Evolutionary conservation across 495 filamentous ascomycete genomes (phyloP).

Genomic region (Lophiotrema nucula): DNA sequence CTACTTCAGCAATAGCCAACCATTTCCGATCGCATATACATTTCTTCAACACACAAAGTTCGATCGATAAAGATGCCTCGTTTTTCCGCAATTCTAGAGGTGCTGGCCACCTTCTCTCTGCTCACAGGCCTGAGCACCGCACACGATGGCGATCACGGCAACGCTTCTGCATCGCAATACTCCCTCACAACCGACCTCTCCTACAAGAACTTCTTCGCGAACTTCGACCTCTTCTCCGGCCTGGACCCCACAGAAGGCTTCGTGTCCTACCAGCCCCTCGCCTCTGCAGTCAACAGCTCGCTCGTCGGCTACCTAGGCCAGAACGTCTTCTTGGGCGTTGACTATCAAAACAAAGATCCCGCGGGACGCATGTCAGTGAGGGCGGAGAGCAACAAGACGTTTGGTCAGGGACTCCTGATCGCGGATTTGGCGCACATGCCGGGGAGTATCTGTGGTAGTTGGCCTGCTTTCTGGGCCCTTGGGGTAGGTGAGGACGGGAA

Average conservation of each 20-base stretch:
- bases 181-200: conserved; percentile 48
- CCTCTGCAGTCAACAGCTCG: conserved; percentile 6
- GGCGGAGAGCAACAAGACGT: conserved; percentile 31
- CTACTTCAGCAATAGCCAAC: not conserved
- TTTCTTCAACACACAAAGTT: no score
- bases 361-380: conserved; percentile 34
- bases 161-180: conserved; percentile 42
- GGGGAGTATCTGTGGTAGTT: conserved; percentile 31
- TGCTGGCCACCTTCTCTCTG: conserved; percentile 33
- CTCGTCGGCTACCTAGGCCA: conserved; percentile 30
- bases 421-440: conserved; percentile 39
- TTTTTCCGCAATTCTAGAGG: no score
- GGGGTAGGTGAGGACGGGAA: not conserved
- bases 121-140: conserved; percentile 18
- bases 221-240: conserved; percentile 49
- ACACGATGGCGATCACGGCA: not conserved
- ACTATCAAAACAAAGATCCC: conserved; percentile 32
- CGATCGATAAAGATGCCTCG: no score
- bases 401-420: conserved; percentile 32
- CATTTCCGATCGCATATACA: not conserved
- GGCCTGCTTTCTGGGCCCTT: conserved; percentile 40
- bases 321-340: conserved; percentile 37
- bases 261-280: conserved; percentile 31
- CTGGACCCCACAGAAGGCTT: conserved; percentile 38
- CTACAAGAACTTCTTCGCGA: conserved; percentile 51